Evolutionary conservation across 495 filamentous ascomycete genomes (phyloP).

Genomic region (Aspergillus saccharolyticus): DNA sequence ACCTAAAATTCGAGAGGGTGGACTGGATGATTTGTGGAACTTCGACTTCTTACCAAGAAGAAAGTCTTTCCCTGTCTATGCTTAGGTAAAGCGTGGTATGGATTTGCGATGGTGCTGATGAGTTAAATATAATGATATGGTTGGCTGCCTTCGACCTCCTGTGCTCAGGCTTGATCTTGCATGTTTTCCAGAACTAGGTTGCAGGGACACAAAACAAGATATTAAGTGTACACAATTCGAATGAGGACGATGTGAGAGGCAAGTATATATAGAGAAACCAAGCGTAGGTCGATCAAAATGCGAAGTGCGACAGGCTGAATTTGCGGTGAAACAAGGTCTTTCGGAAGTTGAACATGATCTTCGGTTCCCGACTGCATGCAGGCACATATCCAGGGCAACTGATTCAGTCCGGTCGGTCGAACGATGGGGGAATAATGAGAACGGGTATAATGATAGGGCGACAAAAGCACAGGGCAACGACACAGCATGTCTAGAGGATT

Average conservation of each 20-base stretch:
- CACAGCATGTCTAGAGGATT: slow-evolving; percentile 24
- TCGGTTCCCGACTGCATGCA: too few relatives aligned
- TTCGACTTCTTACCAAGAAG: too few relatives aligned
- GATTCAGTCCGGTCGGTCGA: neutral
- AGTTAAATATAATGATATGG: neutral
- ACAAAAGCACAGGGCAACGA: slow-evolving; percentile 1
- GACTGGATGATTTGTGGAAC: too few relatives aligned
- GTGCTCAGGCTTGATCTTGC: neutral
- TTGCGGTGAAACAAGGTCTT: slow-evolving; percentile 14
- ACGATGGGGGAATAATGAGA: slow-evolving; percentile 4
- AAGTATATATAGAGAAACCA: slow-evolving; percentile 25
- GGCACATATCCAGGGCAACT: neutral
- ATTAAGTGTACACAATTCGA: slow-evolving; percentile 12
- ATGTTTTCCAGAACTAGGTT: slow-evolving; percentile 4
- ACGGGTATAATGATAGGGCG: slow-evolving; percentile 14
- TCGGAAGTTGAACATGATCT: neutral
- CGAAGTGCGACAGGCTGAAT: slow-evolving; percentile 27
- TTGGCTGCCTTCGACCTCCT: neutral
- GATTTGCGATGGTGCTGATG: neutral
- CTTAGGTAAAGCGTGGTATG: neutral
- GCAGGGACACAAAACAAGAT: slow-evolving; percentile 7
- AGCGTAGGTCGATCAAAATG: slow-evolving; percentile 9
- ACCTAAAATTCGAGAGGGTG: too few relatives aligned
- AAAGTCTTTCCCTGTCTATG: neutral
- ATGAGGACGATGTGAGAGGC: slow-evolving; percentile 10